Base-by-base conservation (phyloP, 2,329 filamentous ascomycete species). In the Diaporthe sp. region DNA sequence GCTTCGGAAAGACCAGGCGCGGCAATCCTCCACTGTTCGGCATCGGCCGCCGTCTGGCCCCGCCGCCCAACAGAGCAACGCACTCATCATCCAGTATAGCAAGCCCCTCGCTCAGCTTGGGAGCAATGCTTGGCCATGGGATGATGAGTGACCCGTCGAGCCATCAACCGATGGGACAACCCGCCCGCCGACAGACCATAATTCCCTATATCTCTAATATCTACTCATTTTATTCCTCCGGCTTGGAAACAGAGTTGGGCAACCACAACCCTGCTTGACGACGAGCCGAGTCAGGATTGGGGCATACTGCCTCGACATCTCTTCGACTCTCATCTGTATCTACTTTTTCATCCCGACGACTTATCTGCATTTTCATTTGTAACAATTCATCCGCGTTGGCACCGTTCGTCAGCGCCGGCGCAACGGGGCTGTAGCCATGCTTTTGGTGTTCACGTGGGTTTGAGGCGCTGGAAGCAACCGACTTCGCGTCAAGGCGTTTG, bases 401-500 rank as follows among this genome's bases (percentile, higher is more conserved):
- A 42, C 22, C 22, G 44, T 74, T 39, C n/a, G 44, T 61, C 71
- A 55, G 73, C 55, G 62, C 55, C 55, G 70, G 76, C 76, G 76
- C 73, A 75, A 74, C 9, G 46, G 73, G 42, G 37, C 55, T 71
- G 22, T 49, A 72, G 51, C 62, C 58, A 65, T 71, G 57, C 49
- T 73, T 71, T 73, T 71, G 70, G 61, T 46, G 42, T 46, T 58
- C 25, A 9, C 28, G 37, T 53, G 73, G 73, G 28, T 53, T 42
- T 44, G 34, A 60, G 76, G 71, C 62, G 73, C 73, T 73, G 57
- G 76, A 58, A 71, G 76, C 73, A 71, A 67, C 67, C 37, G 10
- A 75, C 61, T 71, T 71, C 73, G 71, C 49, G 76, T 57, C 73
- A 46, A 65, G 76, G 76, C 76, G 76, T 77, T 73, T 46, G n/a